phyloP scores from a whole-genome alignment of 176 grass and related monocot species.

The Carex cristatella region DNA sequence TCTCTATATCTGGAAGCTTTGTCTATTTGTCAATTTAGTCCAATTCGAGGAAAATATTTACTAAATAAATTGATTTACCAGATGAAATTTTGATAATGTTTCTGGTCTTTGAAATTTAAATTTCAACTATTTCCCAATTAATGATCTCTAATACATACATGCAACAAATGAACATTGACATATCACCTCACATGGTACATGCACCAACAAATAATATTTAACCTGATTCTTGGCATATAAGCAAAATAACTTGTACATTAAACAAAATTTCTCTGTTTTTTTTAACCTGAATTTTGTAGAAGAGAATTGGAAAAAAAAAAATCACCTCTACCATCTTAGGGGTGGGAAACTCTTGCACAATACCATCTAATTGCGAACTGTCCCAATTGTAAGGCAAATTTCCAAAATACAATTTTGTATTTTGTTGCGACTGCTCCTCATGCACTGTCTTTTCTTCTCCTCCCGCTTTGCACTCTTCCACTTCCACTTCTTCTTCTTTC shows the following conservation, averaged over 20 bases:
- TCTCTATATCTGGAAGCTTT: background rate
- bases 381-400: slow-evolving; percentile 96
- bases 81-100: background rate
- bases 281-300: background rate
- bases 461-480: background rate
- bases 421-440: background rate
- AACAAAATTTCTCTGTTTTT: background rate
- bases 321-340: slow-evolving; percentile 93
- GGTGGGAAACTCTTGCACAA: slow-evolving; percentile 68
- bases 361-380: slow-evolving; percentile 75
- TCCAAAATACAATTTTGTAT: slow-evolving; percentile 85
- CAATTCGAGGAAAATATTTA: background rate
- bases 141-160: background rate
- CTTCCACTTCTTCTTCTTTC: background rate
- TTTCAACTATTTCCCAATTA: background rate
- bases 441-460: background rate
- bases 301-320: slow-evolving; percentile 1
- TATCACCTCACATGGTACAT: background rate
- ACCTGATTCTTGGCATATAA: background rate
- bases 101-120: background rate
- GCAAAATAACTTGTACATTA: background rate
- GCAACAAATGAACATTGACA: background rate
- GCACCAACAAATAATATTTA: background rate
- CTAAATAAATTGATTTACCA: background rate
- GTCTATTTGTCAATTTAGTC: background rate